Evolutionary conservation across 768 basidiomycete genomes (phyloP).

Genomic region (Mycena albidolilacea): DNA sequence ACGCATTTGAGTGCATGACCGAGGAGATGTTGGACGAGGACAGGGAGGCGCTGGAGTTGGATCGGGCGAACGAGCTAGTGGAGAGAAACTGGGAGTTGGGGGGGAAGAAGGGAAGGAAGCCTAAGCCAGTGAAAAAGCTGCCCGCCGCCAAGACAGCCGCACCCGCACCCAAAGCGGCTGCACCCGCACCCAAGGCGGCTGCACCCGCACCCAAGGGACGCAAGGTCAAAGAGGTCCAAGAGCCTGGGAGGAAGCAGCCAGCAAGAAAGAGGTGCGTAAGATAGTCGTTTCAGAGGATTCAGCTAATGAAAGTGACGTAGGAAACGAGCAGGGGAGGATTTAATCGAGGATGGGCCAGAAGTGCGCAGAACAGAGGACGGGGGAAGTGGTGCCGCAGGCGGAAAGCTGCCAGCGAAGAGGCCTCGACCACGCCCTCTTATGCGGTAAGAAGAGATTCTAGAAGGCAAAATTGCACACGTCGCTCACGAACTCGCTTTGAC

Average conservation of each 20-base stretch:
- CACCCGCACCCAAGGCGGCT: too few species aligned
- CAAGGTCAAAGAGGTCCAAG: too few species aligned
- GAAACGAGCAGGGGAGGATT: too few species aligned
- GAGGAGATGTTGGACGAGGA: not conserved
- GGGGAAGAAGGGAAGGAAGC: not conserved
- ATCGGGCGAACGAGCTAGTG: not conserved
- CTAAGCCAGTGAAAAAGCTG: not conserved
- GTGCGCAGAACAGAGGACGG: too few species aligned
- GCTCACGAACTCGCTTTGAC: slow-evolving; percentile 2
- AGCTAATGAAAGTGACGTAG: too few species aligned
- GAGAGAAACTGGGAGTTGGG: not conserved
- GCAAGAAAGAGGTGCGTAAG: too few species aligned
- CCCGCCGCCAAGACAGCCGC: not conserved
- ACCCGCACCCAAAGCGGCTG: too few species aligned
- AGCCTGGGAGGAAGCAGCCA: too few species aligned
- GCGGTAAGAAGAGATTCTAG: not conserved
- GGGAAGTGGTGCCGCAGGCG: too few species aligned
- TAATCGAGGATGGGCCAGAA: too few species aligned
- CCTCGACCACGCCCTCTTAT: not conserved
- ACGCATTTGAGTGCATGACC: not conserved
- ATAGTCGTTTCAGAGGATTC: too few species aligned
- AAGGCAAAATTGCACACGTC: not conserved
- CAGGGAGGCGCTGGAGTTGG: not conserved
- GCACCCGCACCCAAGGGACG: too few species aligned
- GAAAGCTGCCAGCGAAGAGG: not conserved